Evolutionary conservation across 352 stramenopile genomes (phyloP).

Genomic region (Phytopythium vexans): DNA sequence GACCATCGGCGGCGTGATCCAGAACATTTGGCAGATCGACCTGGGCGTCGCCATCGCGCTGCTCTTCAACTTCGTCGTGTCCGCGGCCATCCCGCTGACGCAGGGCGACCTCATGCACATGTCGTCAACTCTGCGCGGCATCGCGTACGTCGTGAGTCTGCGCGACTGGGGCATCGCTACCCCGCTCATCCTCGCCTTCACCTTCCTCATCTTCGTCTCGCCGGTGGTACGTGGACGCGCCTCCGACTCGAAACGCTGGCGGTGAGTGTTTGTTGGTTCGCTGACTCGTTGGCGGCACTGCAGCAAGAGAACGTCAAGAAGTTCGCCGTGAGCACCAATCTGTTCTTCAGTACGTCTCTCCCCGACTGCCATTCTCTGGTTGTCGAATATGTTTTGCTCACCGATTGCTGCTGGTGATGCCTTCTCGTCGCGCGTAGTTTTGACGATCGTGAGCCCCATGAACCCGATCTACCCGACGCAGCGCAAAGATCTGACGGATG

Average conservation of each 20-base stretch:
- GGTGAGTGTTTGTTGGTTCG: not conserved
- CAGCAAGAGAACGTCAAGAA: slow-evolving; percentile 72
- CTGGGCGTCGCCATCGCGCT: slow-evolving; percentile 62
- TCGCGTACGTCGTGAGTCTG: slow-evolving; percentile 63
- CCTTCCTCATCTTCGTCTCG: slow-evolving; percentile 51
- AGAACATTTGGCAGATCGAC: slow-evolving; percentile 74
- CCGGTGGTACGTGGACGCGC: slow-evolving; percentile 39
- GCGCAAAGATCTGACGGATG: slow-evolving; percentile 43
- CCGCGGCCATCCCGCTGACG: slow-evolving; percentile 45
- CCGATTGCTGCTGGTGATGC: slow-evolving; percentile 1
- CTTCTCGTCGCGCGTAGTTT: slow-evolving; percentile 18
- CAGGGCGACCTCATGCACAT: slow-evolving; percentile 42
- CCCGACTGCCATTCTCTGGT: not conserved
- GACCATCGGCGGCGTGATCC: slow-evolving; percentile 57
- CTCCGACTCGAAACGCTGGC: no score
- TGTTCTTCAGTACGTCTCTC: slow-evolving; percentile 67
- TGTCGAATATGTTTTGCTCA: not conserved
- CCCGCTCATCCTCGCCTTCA: slow-evolving; percentile 63
- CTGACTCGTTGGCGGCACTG: slow-evolving; percentile 2
- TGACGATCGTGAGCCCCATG: slow-evolving; percentile 67
- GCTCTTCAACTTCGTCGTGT: slow-evolving; percentile 73
- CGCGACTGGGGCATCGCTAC: slow-evolving; percentile 54
- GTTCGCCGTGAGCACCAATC: slow-evolving; percentile 70
- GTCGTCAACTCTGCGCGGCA: slow-evolving; percentile 45
- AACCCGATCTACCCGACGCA: slow-evolving; percentile 46